A percentile compares a stretch with the other conserved stretches of the same genome.
phyloP scores from a whole-genome alignment of 1,139 yeast species.

The Keqinozyma sinolaborantium region DNA sequence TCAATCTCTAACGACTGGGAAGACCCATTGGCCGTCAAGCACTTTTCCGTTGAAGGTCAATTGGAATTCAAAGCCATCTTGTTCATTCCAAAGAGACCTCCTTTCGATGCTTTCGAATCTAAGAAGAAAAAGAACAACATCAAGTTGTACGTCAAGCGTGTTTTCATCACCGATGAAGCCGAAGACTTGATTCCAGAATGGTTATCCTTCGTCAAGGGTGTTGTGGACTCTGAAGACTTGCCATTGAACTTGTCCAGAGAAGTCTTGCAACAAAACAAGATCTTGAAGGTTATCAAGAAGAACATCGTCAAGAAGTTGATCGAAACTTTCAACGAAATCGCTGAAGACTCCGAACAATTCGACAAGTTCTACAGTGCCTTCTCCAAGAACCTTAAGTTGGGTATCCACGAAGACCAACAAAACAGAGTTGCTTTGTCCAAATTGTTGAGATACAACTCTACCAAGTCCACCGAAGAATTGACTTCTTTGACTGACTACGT shows the following conservation, averaged over 20 bases:
- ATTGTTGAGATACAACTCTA: slow-evolving; percentile 94
- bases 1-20: slow-evolving; percentile 99
- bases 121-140: slow-evolving; percentile 99
- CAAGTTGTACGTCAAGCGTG: slow-evolving; percentile 99
- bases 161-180: slow-evolving; percentile 98
- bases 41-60: slow-evolving; percentile 99
- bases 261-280: slow-evolving; percentile 99
- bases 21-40: slow-evolving; percentile 99
- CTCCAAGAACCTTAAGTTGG: slow-evolving; percentile 97
- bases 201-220: slow-evolving; percentile 97
- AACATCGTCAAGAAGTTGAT: slow-evolving; percentile 98
- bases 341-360: slow-evolving; percentile 98
- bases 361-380: slow-evolving; percentile 98
- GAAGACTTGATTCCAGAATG: slow-evolving; percentile 99
- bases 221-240: slow-evolving; percentile 98
- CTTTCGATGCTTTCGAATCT: slow-evolving; percentile 94
- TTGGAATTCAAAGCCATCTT: slow-evolving; percentile 98
- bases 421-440: slow-evolving; percentile 95
- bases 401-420: slow-evolving; percentile 98
- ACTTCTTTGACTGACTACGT: slow-evolving; percentile 96
- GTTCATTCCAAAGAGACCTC: slow-evolving; percentile 98
- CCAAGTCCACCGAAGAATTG: slow-evolving; percentile 90
- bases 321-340: slow-evolving; percentile 98
- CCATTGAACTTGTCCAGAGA: slow-evolving; percentile 99
- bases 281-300: slow-evolving; percentile 98